Base-by-base conservation (phyloP, 164 flowering plant species). In the Stephania cephalantha region DNA sequence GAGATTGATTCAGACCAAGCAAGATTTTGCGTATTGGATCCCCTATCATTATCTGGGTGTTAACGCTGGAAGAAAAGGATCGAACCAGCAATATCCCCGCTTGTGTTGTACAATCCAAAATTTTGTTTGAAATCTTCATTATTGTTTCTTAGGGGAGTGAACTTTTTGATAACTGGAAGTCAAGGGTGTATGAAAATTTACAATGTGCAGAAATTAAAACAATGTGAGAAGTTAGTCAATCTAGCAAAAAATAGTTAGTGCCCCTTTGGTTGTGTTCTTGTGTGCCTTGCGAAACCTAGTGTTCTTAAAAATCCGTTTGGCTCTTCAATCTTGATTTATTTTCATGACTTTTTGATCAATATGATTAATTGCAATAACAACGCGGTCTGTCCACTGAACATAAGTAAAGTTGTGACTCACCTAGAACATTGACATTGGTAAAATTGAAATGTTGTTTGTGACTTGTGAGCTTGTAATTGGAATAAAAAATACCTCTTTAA, bases 1-100 rank as follows among this genome's bases (percentile, higher is more conserved):
- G 96, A 12, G 91, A 89, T 78, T 83, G 25, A 48, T 73, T 76
- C 25, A 79, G 76, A 65, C 42, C 18, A 13, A 74, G 50, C 31
- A 17, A 11, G 29, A 44, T 63, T 68, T 29, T 53, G 17, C 11
- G 46, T 4, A 7, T 42, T 10, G 1, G 7, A 25, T 68, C 68
- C 69, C 46, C 69, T 31, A n/a, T 70, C 7, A 15, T 30, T 66
- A 25, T 10, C 15, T 0, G 44, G 30, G 69, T 66, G 42, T 58
- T 58, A 10, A 61, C 20, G 25, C 20, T 61, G 66, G 66, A 61
- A 61, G 66, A 7, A 20, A 61, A 61, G 7, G 7, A 61, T n/a
- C 9, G 5, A 3, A n/a, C 66, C 66, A 30, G 42, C 30, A 13
- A 66, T 11, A 66, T 66, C 44, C 17, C 11, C 4, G 42, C 44